Base-by-base conservation (phyloP, 2,329 filamentous ascomycete genomes). In the Neurospora sp. region DNA sequence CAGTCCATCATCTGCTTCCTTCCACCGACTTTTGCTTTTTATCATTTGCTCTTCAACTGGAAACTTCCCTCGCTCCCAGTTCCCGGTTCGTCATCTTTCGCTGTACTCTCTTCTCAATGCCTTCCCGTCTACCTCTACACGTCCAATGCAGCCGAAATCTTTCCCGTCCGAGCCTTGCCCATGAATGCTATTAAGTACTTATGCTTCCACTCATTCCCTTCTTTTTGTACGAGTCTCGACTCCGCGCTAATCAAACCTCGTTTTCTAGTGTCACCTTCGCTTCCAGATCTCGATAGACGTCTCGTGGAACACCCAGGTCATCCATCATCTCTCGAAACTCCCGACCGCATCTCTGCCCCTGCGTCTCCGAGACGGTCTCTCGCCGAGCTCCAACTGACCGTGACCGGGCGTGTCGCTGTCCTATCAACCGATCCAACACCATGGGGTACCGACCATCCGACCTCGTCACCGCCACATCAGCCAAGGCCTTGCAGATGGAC, bases 401-500 rank as follows among this genome's bases (percentile, higher is more conserved):
- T 43, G 41, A 6, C 12, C 67, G 1, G 37, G n/a, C 43, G 10
- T 62, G 23, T 33, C 15, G 12, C 36, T 52, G 33, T 17, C 66
- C 40, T 39, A 74, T 37, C 62, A 73, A 28, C 4, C 70, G 19
- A 19, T 66, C 28, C 11, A 75, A 19, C 3, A 73, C 72, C 5
- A 46, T n/a, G 15, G 37, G 57, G n/a, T 72, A 76, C 5, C 72
- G 69, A 6, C 15, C 28, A 37, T 74, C 73, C 6, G 39, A 68
- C 11, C 36, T 67, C 6, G 28, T 19, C 5, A 71, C 71, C 2
- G 77, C 77, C 6, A 76, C 73, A 68, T 77, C 76, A 17, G 76
- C 76, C 28, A 82, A 72, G 37, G 73, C 75, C 37, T 75, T 73
- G 69, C 79, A 79, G 19, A 81, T 77, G 43, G 72, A 69, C 10